phyloP scores from a whole-genome alignment of 306 rosid species.

The Oemleria cerasiformis region DNA sequence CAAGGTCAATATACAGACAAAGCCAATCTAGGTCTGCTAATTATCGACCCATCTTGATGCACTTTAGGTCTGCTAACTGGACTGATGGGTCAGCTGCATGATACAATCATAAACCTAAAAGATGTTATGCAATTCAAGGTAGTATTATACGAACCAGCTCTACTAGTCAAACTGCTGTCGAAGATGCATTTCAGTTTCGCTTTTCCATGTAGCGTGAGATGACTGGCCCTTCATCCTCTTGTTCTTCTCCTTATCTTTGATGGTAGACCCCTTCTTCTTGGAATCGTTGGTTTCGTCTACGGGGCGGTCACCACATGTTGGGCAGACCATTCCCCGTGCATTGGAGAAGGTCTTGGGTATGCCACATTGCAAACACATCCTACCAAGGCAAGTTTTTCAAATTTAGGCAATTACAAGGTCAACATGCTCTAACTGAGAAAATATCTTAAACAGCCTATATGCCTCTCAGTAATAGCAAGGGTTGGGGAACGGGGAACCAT shows the following conservation, averaged over 20 bases:
- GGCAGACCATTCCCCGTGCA: conserved; percentile 87
- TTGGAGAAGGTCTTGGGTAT: conserved; percentile 82
- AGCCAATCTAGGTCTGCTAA: too few relatives aligned
- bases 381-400: conserved; percentile 14
- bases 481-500: neutral
- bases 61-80: neutral
- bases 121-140: conserved; percentile 15
- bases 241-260: conserved; percentile 90
- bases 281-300: conserved; percentile 47
- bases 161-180: conserved; percentile 83
- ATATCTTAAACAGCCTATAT: neutral
- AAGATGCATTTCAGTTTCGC: conserved; percentile 95
- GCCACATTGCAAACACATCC: conserved; percentile 97
- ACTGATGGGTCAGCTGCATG: neutral
- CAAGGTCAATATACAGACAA: too few relatives aligned
- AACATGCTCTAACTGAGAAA: neutral
- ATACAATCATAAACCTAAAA: conserved; percentile 17
- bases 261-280: conserved; percentile 81
- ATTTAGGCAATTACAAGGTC: neutral
- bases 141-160: conserved; percentile 3
- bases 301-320: conserved; percentile 72
- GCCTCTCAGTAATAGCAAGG: neutral
- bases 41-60: neutral
- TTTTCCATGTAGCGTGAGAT: conserved; percentile 94
- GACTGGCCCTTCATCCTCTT: conserved; percentile 95